A percentile compares a stretch with the other conserved stretches of the same genome.
Evolutionary conservation across 441 rosid genomes (phyloP).

Genomic region (Adansonia grandidieri): DNA sequence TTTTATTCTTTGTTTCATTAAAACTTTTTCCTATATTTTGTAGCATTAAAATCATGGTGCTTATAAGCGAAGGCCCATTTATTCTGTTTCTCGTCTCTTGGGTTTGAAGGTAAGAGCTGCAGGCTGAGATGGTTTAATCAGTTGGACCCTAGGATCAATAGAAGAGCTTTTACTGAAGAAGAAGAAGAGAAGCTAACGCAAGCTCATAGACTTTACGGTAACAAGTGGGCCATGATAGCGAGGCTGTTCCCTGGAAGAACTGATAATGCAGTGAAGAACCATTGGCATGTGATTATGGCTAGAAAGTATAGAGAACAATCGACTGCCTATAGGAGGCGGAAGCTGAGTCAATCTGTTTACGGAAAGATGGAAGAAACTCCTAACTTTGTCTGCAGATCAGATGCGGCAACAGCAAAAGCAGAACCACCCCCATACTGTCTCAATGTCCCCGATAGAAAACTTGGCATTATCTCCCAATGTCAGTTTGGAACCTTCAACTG

Average conservation of each 20-base stretch:
- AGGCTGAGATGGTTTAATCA: constrained; percentile 89
- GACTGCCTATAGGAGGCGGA: constrained; percentile 66
- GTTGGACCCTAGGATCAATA: constrained; percentile 84
- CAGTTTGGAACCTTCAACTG: constrained; percentile 43
- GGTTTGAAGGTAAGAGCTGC: constrained; percentile 71
- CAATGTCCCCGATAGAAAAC: constrained; percentile 26
- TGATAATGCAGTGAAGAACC: constrained; percentile 90
- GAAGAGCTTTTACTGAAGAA: constrained; percentile 76
- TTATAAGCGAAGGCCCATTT: too few species aligned
- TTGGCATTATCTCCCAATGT: constrained; percentile 36
- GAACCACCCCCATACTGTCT: constrained; percentile 31
- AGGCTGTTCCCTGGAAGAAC: constrained; percentile 88
- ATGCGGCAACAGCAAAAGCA: constrained; percentile 24
- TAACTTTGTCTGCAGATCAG: constrained; percentile 31
- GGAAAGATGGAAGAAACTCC: constrained; percentile 43
- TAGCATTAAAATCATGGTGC: not conserved
- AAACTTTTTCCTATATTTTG: not conserved
- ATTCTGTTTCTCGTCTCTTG: not conserved
- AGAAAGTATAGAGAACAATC: constrained; percentile 82
- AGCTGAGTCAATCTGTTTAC: constrained; percentile 46
- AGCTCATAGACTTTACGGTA: constrained; percentile 81
- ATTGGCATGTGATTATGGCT: constrained; percentile 91
- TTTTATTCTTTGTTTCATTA: not conserved
- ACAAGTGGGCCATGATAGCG: constrained; percentile 95
- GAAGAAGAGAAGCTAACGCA: constrained; percentile 86